Evolutionary conservation across 495 filamentous ascomycete species (phyloP).

Genomic region (Lindgomyces ingoldianus): DNA sequence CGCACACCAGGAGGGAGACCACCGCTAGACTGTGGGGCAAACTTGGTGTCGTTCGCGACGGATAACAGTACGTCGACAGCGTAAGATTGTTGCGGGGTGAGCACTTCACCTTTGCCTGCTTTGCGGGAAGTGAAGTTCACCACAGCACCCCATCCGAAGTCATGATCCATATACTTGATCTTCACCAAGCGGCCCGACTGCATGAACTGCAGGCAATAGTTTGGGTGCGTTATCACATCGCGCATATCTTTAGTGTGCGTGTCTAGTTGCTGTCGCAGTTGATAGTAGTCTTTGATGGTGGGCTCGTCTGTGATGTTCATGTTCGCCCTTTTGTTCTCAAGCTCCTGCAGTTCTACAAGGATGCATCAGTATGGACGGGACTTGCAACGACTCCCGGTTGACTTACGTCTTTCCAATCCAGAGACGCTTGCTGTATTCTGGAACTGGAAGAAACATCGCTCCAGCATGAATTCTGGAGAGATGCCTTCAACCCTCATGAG

Average conservation of each 20-base stretch:
- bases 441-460: slow-evolving; percentile 96
- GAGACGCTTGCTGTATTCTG: slow-evolving; percentile 88
- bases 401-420: slow-evolving; percentile 67
- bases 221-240: slow-evolving; percentile 84
- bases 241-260: slow-evolving; percentile 81
- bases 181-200: slow-evolving; percentile 80
- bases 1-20: slow-evolving; percentile 65
- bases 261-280: slow-evolving; percentile 78
- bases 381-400: no score
- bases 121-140: slow-evolving; percentile 67
- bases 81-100: slow-evolving; percentile 69
- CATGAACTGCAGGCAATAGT: slow-evolving; percentile 76
- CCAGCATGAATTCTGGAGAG: slow-evolving; percentile 94
- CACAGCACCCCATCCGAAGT: slow-evolving; percentile 93
- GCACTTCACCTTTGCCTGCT: slow-evolving; percentile 60
- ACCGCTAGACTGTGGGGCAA: slow-evolving; percentile 58
- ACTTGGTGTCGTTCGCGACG: slow-evolving; percentile 60
- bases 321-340: slow-evolving; percentile 69
- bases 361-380: slow-evolving; percentile 40
- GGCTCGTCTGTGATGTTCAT: slow-evolving; percentile 81
- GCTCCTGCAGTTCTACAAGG: slow-evolving; percentile 61
- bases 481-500: slow-evolving; percentile 94
- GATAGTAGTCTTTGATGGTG: slow-evolving; percentile 89
- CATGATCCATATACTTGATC: slow-evolving; percentile 72
- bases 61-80: slow-evolving; percentile 79